phyloP scores from a whole-genome alignment of 257 asterid genomes.

The Ligustrum vulgare region DNA sequence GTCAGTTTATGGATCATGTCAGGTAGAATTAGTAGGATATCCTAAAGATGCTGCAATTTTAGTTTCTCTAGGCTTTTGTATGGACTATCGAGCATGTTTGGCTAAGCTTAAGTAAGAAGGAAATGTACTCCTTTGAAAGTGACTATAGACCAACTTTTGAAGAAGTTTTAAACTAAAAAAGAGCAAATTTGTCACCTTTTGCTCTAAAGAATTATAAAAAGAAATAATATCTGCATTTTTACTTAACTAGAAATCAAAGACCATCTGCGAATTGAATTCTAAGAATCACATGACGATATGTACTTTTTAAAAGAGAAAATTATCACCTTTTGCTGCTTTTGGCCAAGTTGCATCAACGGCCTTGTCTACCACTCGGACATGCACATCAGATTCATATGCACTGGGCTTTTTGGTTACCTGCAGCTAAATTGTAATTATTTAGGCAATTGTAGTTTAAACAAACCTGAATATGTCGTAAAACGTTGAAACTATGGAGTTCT shows the following conservation, averaged over 20 bases:
- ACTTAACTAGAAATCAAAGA: not conserved
- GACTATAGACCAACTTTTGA: not conserved
- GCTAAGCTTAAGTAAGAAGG: not conserved
- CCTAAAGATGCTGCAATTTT: not conserved
- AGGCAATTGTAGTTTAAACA: not conserved
- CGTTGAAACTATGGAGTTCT: not conserved
- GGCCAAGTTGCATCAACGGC: conserved; percentile 49
- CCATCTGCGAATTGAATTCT: conserved; percentile 2
- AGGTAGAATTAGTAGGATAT: not conserved
- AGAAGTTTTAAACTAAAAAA: no score
- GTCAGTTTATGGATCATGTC: not conserved
- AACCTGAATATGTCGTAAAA: not conserved
- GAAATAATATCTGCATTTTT: not conserved
- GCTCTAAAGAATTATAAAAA: not conserved
- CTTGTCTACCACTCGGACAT: conserved; percentile 51
- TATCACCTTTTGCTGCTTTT: conserved; percentile 32
- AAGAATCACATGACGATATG: conserved; percentile 11
- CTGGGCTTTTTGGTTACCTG: conserved; percentile 31
- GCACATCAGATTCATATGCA: conserved; percentile 22
- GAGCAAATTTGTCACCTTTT: no score
- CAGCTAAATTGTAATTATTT: conserved; percentile 16
- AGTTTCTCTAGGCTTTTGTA: not conserved
- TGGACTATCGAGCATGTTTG: not conserved
- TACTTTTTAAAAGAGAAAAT: conserved; percentile 54
- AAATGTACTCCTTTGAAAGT: not conserved